Percentiles rank a stretch among this genome's conserved stretches.
These are phyloP conservation scores for Aspergillus cavernicola DNA, from an alignment of 495 filamentous ascomycete species.

Conservation along the genomic window DNA sequence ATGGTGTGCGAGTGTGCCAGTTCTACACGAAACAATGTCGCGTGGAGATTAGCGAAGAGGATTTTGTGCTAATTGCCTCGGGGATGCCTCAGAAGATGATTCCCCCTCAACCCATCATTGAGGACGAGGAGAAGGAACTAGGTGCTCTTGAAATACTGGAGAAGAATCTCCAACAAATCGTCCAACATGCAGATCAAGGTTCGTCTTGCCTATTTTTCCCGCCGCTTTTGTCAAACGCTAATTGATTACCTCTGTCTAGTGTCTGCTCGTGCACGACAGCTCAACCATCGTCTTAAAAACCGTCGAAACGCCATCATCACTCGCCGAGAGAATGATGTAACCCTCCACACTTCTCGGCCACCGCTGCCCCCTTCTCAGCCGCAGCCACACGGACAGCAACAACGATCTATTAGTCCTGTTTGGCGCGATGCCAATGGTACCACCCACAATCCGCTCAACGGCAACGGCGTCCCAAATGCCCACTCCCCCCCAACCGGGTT, in stretches of 20 bases:
- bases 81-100: conserved; percentile 82
- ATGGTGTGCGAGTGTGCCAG: conserved; percentile 67
- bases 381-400: conserved; percentile 16
- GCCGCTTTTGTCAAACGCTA: conserved; percentile 4
- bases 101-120: conserved; percentile 74
- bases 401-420: conserved; percentile 30
- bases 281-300: conserved; percentile 76
- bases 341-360: conserved; percentile 23
- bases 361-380: neutral
- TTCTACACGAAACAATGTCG: conserved; percentile 77
- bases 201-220: conserved; percentile 19
- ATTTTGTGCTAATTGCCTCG: conserved; percentile 75
- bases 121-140: conserved; percentile 83
- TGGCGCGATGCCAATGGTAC: conserved; percentile 37
- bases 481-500: conserved; percentile 51
- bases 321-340: conserved; percentile 49
- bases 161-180: conserved; percentile 66
- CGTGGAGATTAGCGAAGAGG: conserved; percentile 84
- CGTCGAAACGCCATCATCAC: conserved; percentile 67
- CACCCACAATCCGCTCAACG: conserved; percentile 22
- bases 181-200: conserved; percentile 80
- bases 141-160: conserved; percentile 81
- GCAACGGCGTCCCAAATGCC: conserved; percentile 24
- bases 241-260: conserved; percentile 42
- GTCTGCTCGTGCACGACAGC: conserved; percentile 72